Base-by-base conservation (phyloP, 2,329 filamentous ascomycete genomes). In the Neopestalotiopsis sp. region DNA sequence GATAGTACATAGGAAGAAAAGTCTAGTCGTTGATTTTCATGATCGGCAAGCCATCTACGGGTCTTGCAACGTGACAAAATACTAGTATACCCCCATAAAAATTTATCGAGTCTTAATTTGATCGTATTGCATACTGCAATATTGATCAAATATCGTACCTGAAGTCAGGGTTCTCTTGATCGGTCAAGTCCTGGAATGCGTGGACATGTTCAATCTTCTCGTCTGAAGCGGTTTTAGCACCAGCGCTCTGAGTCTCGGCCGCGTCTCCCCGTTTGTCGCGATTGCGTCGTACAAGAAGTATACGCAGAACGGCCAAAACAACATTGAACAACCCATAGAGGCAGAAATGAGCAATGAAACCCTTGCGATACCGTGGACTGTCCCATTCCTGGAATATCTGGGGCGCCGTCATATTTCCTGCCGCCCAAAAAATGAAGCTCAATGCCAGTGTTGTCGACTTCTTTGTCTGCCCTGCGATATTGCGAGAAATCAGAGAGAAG, bases 391-490 rank as follows among this genome's bases (percentile, higher is more conserved):
- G 74, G 68, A 82, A 83, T 38, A 82, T 76, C 52, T 82, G 79
- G 10, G 82, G 82, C 0, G 81, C 82, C 4, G 79, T 76, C 65
- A 84, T 79, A 45, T 84, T 84, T 1, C 82, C 82, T 9, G 78
- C 76, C 38, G 81, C 81, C 71, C 82, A 84, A 13, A 76, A 80
- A 6, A 84, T 72, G 67, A 84, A 84, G 30, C 80, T 77, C 69
- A 83, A 75, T 1, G 81, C 77, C 1, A 81, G 80, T 13, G 81
- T 78, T 0, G 79, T 81, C 67, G 80, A 79, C 70, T 83, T 84
- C 72, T 84, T 84, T 0, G 82, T 84, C 63, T 82, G 80, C 0
- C 83, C 83, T 2, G 78, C 80, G 40, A 81, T 79, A 69, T 84
- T 84, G 6, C 79, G 74, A 4, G 79, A 78, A 6, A 83, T 78